Conservation (phyloP, 2,329 filamentous ascomycete species). For the Pestalotiopsis sp. region DNA sequence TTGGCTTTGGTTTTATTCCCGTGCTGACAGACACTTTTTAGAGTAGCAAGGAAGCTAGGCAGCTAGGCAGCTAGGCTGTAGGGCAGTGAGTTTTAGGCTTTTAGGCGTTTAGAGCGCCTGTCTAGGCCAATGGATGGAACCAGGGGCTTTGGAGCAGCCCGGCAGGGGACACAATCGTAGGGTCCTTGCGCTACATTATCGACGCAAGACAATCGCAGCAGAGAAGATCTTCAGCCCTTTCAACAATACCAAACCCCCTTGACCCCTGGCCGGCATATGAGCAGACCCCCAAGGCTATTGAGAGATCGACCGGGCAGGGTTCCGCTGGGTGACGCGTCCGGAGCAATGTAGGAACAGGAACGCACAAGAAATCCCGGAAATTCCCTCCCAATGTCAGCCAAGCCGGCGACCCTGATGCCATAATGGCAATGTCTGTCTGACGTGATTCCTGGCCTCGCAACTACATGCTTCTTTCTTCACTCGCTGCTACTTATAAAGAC, state of each 20-base stretch:
- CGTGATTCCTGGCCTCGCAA: no score
- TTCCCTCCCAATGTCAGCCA: neutral
- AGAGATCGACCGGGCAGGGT: neutral
- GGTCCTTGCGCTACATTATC: neutral
- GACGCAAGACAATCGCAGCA: neutral
- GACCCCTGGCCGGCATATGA: neutral
- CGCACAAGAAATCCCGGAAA: neutral
- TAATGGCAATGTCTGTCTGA: no score
- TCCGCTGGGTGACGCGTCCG: neutral
- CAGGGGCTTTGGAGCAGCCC: no score
- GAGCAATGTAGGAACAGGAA: neutral
- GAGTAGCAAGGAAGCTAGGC: no score
- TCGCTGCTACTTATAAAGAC: no score
- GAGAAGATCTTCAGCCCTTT: neutral
- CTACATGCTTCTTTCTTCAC: no score
- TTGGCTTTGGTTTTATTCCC: neutral
- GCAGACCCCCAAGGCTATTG: neutral
- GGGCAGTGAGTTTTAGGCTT: neutral
- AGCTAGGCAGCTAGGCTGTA: neutral
- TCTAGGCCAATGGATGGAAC: no score
- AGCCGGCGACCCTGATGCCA: neutral
- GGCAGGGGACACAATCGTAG: neutral
- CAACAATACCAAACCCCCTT: neutral
- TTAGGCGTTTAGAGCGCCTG: neutral
- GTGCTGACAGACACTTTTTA: neutral